Base-by-base conservation (phyloP, 2,329 filamentous ascomycete genomes). In the Calonectria fujianensis region DNA sequence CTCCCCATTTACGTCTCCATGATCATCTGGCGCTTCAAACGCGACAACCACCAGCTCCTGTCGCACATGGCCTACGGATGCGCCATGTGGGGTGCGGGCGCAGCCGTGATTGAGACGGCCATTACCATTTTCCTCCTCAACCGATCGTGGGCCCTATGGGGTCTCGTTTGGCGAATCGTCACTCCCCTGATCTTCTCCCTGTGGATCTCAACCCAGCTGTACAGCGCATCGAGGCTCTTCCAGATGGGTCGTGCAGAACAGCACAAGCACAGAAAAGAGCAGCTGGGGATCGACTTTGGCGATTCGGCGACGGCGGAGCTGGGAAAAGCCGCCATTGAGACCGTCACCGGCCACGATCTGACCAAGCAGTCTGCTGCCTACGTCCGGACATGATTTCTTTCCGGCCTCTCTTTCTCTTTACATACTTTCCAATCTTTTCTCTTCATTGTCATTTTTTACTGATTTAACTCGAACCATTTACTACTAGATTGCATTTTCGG, bases 61-160 rank as follows among this genome's bases (percentile, higher is more conserved):
- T 27, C 57, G 13, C 57, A n/a, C 35, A 63, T 63, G 57, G 35
- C 57, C 24, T 63, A 29, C 4, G 57, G 5, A 1, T 63, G 57
- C 8, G 35, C 57, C 24, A 29, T 63, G 13, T 63, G 57, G 57
- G 57, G 57, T 13, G 35, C 57, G 27, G 24, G 57, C 3, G 57
- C 57, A 5, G 57, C 57, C 24, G 32, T 63, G 14, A 11, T 63
- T 20, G 57, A 63, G 57, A 29, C 35, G 14, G n/a, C 57, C 18
- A 35, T 63, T 37, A 63, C 57, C 37, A 63, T 63, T 5, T 63
- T 63, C 37, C 57, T 63, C 2, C 57, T 63, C 57, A 63, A 63
- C 57, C 35, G 57, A 18, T 63, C 57, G 2, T 63, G 57, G 57
- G 57, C 37, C 3, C 57, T 41, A 4, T 63, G 57, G 57, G 57